Percentiles rank a stretch among this genome's conserved stretches.
phyloP scores from a whole-genome alignment of 2,329 filamentous ascomycete genomes.

The Fusarium sp. region DNA sequence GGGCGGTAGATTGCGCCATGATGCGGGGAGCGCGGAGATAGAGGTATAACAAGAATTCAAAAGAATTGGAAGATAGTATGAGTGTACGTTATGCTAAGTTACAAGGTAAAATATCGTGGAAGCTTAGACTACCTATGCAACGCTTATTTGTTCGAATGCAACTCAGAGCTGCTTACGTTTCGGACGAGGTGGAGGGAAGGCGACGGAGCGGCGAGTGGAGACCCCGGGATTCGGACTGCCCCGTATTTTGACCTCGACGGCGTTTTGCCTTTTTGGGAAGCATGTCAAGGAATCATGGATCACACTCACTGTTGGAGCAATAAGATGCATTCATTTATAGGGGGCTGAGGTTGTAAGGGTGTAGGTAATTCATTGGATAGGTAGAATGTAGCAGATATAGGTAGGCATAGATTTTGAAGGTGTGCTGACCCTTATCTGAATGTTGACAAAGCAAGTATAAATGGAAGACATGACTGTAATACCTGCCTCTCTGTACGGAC shows the following conservation, averaged over 20 bases:
- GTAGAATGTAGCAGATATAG: too few species aligned
- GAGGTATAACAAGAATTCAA: too few species aligned
- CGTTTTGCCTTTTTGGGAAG: conserved; percentile 16
- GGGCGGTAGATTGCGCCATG: conserved; percentile 73
- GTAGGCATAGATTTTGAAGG: neutral
- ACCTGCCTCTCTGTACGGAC: too few species aligned
- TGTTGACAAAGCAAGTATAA: neutral
- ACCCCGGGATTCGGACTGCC: conserved; percentile 21
- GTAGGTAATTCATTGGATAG: neutral
- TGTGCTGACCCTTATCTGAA: neutral
- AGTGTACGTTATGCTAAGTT: neutral
- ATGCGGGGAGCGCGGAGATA: neutral
- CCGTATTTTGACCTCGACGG: conserved; percentile 1
- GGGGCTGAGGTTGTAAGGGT: neutral
- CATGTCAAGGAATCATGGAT: conserved; percentile 11
- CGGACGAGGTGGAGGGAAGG: conserved; percentile 38
- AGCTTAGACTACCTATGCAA: neutral
- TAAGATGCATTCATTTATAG: neutral
- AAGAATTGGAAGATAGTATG: neutral
- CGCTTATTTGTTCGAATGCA: too few species aligned
- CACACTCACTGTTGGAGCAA: neutral
- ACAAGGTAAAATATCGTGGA: neutral
- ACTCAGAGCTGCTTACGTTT: conserved; percentile 11
- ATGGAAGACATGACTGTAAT: too few species aligned
- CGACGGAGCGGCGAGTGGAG: conserved; percentile 33